Evolutionary conservation across 495 filamentous ascomycete species (phyloP).

Genomic region (Collariella sp.): DNA sequence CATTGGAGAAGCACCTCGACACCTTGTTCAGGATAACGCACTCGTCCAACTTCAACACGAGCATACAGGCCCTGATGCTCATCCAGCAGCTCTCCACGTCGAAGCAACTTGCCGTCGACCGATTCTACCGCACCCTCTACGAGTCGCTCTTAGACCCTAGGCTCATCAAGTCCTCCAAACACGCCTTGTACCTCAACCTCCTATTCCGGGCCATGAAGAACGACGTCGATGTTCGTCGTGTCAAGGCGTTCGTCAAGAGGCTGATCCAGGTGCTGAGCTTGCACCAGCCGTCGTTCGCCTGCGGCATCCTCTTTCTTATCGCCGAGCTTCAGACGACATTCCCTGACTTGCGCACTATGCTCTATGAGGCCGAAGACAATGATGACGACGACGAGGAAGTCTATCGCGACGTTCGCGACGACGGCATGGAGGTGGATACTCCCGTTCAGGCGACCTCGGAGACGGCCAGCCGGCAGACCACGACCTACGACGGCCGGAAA

Average conservation of each 20-base stretch:
- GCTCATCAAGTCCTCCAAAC: slow-evolving; percentile 83
- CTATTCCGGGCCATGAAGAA: slow-evolving; percentile 79
- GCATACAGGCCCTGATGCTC: slow-evolving; percentile 88
- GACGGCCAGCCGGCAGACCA: slow-evolving; percentile 5
- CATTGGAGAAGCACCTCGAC: slow-evolving; percentile 80
- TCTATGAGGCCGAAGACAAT: slow-evolving; percentile 63
- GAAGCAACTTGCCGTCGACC: slow-evolving; percentile 67
- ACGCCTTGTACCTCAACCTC: slow-evolving; percentile 87
- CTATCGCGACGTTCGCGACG: slow-evolving; percentile 56
- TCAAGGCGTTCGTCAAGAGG: slow-evolving; percentile 92
- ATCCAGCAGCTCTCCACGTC: slow-evolving; percentile 83
- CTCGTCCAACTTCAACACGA: slow-evolving; percentile 97
- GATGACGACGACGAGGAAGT: slow-evolving; percentile 33
- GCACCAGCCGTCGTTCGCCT: slow-evolving; percentile 88
- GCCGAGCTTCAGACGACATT: slow-evolving; percentile 70
- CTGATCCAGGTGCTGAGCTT: slow-evolving; percentile 76
- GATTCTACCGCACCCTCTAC: slow-evolving; percentile 92
- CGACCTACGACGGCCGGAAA: slow-evolving; percentile 75
- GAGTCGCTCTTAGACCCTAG: slow-evolving; percentile 89
- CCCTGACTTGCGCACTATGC: slow-evolving; percentile 60
- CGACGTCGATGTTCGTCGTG: slow-evolving; percentile 75
- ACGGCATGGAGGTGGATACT: slow-evolving; percentile 53
- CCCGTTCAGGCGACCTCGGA: slow-evolving; percentile 11
- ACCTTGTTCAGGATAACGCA: slow-evolving; percentile 92
- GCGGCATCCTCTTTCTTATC: slow-evolving; percentile 79